These are phyloP conservation scores for Chalciporus sphaerocephalus DNA, from an alignment of 768 basidiomycete genomes.

Conservation along the genomic window DNA sequence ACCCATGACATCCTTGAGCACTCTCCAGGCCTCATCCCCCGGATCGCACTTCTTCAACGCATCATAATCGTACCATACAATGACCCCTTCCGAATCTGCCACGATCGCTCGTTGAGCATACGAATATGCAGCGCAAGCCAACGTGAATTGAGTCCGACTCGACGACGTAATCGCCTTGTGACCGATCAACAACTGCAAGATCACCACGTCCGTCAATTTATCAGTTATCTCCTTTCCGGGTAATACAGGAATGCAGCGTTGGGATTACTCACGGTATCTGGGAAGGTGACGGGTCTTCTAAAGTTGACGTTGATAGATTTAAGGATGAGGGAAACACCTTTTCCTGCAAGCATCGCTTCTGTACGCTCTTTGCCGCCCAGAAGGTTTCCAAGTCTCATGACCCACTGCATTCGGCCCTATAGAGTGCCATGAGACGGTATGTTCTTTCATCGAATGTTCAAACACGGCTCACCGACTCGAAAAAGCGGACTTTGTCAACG, in stretches of 20 bases:
- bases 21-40: conserved; percentile 43
- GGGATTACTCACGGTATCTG: conserved; percentile 57
- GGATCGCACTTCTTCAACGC: conserved; percentile 59
- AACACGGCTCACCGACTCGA: conserved; percentile 54
- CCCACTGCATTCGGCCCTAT: conserved; percentile 69
- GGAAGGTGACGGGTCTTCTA: conserved; percentile 67
- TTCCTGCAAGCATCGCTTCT: conserved; percentile 54
- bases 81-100: conserved; percentile 55
- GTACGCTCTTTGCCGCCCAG: conserved; percentile 56
- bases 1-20: conserved; percentile 22
- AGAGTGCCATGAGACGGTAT: background rate
- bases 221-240: conserved; percentile 1
- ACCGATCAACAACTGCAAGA: conserved; percentile 55
- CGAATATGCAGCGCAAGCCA: conserved; percentile 58
- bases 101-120: conserved; percentile 59
- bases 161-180: conserved; percentile 46
- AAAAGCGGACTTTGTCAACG: conserved; percentile 51
- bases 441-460: too few relatives aligned
- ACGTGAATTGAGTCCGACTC: conserved; percentile 43
- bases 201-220: conserved; percentile 1
- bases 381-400: conserved; percentile 50
- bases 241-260: background rate
- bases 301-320: conserved; percentile 67
- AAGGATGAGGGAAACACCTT: conserved; percentile 69
- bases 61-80: conserved; percentile 82